Evolutionary conservation across 1,284 basidiomycete species (phyloP).

Genomic region (Ganoderma lingzhi): DNA sequence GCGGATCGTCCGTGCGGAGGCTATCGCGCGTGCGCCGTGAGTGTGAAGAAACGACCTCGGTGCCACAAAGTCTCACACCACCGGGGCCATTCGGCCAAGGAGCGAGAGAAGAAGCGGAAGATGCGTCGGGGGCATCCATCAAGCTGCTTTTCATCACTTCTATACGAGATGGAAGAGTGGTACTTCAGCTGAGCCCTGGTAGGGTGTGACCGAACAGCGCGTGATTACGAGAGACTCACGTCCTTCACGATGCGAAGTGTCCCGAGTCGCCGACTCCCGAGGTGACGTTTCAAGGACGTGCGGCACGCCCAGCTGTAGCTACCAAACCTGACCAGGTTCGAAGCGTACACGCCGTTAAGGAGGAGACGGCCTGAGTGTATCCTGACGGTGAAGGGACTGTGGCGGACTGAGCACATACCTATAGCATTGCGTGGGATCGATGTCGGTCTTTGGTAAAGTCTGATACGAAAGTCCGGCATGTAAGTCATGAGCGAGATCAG

Average conservation of each 20-base stretch:
- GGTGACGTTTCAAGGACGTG: not conserved
- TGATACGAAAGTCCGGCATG: slow-evolving; percentile 1
- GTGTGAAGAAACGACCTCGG: not conserved
- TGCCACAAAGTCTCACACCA: slow-evolving; percentile 3
- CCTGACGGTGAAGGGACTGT: not conserved
- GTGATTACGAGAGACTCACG: not conserved
- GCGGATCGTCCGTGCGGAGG: not conserved
- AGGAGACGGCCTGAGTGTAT: not conserved
- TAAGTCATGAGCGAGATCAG: not conserved
- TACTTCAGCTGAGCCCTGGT: not conserved
- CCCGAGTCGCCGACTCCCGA: not conserved
- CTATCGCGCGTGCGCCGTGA: not conserved
- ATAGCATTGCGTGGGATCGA: not conserved
- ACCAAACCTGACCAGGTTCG: not conserved
- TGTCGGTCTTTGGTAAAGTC: not conserved
- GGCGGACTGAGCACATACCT: not conserved
- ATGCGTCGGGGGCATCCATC: not conserved
- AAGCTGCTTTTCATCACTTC: slow-evolving; percentile 1
- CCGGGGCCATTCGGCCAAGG: not conserved
- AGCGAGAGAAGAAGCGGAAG: not conserved
- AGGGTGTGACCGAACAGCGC: slow-evolving; percentile 1
- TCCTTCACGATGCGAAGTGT: not conserved
- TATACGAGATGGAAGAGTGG: not conserved
- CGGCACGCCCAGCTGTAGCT: not conserved
- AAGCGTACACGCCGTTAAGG: not conserved